Conservation (phyloP, 2,329 filamentous ascomycete species). For the Clarireedia monteithiana region DNA sequence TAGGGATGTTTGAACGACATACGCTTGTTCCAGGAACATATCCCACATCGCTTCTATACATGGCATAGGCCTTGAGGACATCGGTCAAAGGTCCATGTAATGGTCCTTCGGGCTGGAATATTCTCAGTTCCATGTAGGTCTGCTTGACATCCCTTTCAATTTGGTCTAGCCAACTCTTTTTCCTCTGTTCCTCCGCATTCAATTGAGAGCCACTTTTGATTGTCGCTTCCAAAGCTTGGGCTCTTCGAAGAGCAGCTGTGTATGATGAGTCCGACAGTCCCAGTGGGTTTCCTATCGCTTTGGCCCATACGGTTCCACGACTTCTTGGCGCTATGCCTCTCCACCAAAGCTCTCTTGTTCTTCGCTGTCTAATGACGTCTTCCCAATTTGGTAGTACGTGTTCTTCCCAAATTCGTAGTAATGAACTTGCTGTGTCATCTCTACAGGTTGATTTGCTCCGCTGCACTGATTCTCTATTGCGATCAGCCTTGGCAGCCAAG, state of each 20-base stretch:
- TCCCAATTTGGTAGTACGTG: conserved; percentile 72
- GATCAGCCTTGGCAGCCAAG: conserved; percentile 50
- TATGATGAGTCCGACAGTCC: conserved; percentile 54
- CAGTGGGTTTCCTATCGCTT: conserved; percentile 29
- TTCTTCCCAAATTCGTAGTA: conserved; percentile 64
- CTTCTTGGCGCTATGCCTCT: conserved; percentile 64
- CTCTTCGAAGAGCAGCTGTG: conserved; percentile 60
- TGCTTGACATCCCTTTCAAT: conserved; percentile 57
- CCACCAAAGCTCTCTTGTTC: conserved; percentile 76
- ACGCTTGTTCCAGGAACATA: conserved; percentile 70
- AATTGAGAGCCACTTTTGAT: conserved; percentile 26
- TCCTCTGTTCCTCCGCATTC: conserved; percentile 42
- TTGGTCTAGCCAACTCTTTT: conserved; percentile 52
- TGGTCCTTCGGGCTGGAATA: conserved; percentile 50
- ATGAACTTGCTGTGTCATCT: conserved; percentile 46
- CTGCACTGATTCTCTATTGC: conserved; percentile 47
- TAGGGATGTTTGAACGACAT: conserved; percentile 31
- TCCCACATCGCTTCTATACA: conserved; percentile 77
- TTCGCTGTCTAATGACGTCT: conserved; percentile 57
- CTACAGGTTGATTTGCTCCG: conserved; percentile 43
- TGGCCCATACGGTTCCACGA: conserved; percentile 36
- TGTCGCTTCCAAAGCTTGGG: conserved; percentile 48
- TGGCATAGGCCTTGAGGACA: conserved; percentile 69
- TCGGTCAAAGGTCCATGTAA: conserved; percentile 62
- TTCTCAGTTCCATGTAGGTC: conserved; percentile 65